Evolutionary conservation across 371 early-diverging fungal species (phyloP), one percentile per base, ranked within the genome.

Genomic region (Sporodiniella umbellata): DNA sequence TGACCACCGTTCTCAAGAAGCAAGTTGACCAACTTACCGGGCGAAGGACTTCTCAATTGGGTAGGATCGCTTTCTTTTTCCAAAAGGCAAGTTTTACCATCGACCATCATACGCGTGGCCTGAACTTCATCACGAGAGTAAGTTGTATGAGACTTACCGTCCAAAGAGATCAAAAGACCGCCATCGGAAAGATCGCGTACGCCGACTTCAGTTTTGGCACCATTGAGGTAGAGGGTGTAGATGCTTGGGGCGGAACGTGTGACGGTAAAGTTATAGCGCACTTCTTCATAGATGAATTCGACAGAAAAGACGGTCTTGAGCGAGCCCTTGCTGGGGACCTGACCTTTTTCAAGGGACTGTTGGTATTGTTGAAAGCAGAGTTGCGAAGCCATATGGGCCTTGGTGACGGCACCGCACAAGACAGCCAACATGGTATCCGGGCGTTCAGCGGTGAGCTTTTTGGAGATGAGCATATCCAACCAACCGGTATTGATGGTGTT

Each of bases 11-110:
- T 92, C 39, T 94, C 94, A 17, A 94, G 83, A 45, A 95, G 74
- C 68, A 87, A 90, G 26, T 95, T 81, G 30, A 96, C 93, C 39
- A 99, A 84, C 72, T 99, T 96, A 53, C 99, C 99, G n/a, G 98
- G 94, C 23, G 94, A 93, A 45, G 96, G 95, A 40, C 90, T 85
- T 51, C 95, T 87, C 50, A 99, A 75, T 74, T 94, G 90, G 28
- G 96, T 94, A 39, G 96, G 96, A 66, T 99, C 97, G 44, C 82
- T 87, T 64, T 99, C 96, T 66, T 94, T 90, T 74, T 96, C 97
- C 14, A 99, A 71, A 59, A 94, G 66, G 59, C 90, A 90, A 12
- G 93, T 94, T 73, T 92, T 90, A 63, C 93, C 92, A 56, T 95
- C 93, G 17, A 98, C 77, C 70, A 89, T 89, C 68, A 98, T 56